A percentile compares a stretch with the other conserved stretches of the same genome.
These are phyloP conservation scores for Trichoderma atroviride DNA, from an alignment of 2,329 filamentous ascomycete species.

Conservation along the genomic window DNA sequence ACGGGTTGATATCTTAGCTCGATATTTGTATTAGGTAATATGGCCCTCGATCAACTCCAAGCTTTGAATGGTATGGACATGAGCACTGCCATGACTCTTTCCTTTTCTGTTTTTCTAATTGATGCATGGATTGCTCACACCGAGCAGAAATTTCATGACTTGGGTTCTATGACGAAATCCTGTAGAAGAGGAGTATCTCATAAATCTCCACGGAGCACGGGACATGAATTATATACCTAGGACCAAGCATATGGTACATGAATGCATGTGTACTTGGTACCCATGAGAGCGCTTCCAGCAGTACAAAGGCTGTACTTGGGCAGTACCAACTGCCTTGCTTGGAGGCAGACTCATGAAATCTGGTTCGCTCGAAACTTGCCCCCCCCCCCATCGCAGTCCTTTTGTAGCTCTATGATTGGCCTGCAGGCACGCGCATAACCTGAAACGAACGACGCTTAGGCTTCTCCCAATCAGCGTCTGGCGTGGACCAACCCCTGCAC, in stretches of 20 bases:
- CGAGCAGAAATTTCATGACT: background rate
- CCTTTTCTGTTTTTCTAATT: background rate
- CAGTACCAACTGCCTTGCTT: background rate
- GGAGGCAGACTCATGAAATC: conserved; percentile 4
- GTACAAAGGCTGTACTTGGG: background rate
- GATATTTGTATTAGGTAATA: background rate
- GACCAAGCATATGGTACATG: background rate
- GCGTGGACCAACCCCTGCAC: background rate
- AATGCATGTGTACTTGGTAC: background rate
- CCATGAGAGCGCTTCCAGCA: background rate
- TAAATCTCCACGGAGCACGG: background rate
- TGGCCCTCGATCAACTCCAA: background rate
- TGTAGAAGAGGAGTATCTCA: background rate
- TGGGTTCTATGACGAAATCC: background rate
- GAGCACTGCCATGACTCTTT: background rate
- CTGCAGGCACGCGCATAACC: conserved; percentile 29
- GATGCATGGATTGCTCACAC: background rate
- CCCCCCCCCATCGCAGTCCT: conserved; percentile 1
- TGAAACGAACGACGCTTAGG: conserved; percentile 30
- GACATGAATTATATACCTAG: background rate
- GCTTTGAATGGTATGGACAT: background rate
- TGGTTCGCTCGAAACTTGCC: background rate
- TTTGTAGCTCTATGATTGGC: conserved; percentile 28
- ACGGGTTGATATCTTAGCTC: background rate
- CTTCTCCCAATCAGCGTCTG: conserved; percentile 28